Evolutionary conservation across 108 stramenopile species (phyloP), one percentile per base, ranked within the genome.

Genomic region (Nitzschia sp.): DNA sequence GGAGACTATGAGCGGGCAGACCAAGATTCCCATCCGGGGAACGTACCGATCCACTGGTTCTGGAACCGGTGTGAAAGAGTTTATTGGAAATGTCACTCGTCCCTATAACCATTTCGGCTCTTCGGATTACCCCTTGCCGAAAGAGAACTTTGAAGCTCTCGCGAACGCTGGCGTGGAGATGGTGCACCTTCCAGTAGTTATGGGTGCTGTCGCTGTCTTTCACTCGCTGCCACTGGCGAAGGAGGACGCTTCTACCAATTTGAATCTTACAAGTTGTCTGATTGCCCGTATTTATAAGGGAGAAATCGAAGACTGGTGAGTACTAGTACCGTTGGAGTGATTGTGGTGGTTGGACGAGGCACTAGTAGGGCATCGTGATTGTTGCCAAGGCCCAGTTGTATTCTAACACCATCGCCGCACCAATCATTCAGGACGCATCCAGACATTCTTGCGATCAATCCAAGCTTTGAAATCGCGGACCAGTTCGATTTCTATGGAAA

Each of bases 1-100:
- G 68, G 77, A 82, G 44, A 78, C 82, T 44, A 65, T 88, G 58
- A 41, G 26, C 38, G 19, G 47, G 45, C 83, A 82, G 30, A 62
- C 82, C 61, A 87, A 86, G 56, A 21, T 75, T 26, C 85, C 89
- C 33, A 63, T 78, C 25, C 77, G 78, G 13, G 61, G 89, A 63
- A 86, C 95, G 25, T 96, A 96, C 78, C 90, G 95, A 52, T 90
- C 81, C 54, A 85, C 92, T 28, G 90, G 89, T 25, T 80, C 79
- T 26, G 78, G 83, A 2, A 83, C 83, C 19, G 95, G 95, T 22
- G 73, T 78, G 4, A 45, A 46, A 2, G 95, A 96, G 58, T 92
- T 93, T 65, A 74, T 89, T 2, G 88, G 88, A 17, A 67, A 77
- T 47, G 61, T 72, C 53, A 54, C 71, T 35, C 11, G 41, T 2